Evolutionary conservation across 495 filamentous ascomycete genomes (phyloP).

Genomic region (Cercophora scortea): DNA sequence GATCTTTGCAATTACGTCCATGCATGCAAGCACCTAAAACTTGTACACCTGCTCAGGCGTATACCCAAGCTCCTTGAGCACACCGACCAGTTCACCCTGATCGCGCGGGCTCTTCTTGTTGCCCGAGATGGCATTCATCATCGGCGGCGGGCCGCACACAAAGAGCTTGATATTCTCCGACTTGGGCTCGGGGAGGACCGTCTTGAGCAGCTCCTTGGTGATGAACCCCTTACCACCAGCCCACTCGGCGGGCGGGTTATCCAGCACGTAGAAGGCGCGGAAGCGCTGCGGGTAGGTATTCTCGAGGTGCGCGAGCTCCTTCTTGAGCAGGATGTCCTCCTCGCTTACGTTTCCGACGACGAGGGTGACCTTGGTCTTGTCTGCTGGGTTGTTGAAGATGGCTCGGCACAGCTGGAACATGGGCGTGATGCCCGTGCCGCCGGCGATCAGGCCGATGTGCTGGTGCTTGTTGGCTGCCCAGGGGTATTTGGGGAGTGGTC

Average conservation of each 20-base stretch:
- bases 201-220: constrained; percentile 85
- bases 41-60: constrained; percentile 93
- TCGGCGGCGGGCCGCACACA: constrained; percentile 76
- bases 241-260: constrained; percentile 81
- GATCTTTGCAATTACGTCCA: no score
- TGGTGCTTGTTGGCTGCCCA: constrained; percentile 92
- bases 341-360: constrained; percentile 83
- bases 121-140: constrained; percentile 92
- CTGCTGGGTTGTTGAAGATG: constrained; percentile 92
- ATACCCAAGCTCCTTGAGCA: constrained; percentile 88
- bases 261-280: constrained; percentile 81
- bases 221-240: constrained; percentile 66
- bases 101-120: constrained; percentile 81
- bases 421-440: constrained; percentile 93
- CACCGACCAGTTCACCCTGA: constrained; percentile 81
- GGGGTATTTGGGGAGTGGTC: constrained; percentile 87
- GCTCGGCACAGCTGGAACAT: constrained; percentile 76
- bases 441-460: constrained; percentile 86
- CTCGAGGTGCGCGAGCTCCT: constrained; percentile 73
- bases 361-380: constrained; percentile 93
- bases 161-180: constrained; percentile 88
- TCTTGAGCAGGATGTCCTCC: constrained; percentile 82
- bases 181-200: constrained; percentile 83
- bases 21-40: constrained; percentile 70
- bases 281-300: constrained; percentile 92